These are phyloP conservation scores for Rhazya stricta DNA, from an alignment of 257 asterid genomes.

Conservation along the genomic window DNA sequence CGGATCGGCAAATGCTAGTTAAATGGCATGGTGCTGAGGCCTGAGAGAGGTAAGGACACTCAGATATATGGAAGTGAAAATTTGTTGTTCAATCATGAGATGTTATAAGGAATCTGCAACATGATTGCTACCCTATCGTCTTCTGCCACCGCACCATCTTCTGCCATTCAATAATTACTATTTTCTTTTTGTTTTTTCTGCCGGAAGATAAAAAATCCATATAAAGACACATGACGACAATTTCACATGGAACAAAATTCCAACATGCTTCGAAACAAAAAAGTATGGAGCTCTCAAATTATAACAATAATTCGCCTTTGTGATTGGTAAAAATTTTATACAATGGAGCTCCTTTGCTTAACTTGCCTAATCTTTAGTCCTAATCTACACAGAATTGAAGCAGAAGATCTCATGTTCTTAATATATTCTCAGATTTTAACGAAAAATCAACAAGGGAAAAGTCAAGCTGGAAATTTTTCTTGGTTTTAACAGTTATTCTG, in stretches of 20 bases:
- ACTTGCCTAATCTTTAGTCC: background rate
- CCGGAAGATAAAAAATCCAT: background rate
- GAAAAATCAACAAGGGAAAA: too few relatives aligned
- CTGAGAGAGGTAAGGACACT: background rate
- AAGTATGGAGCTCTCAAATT: background rate
- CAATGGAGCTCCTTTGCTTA: background rate
- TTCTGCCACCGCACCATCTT: background rate
- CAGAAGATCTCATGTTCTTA: background rate
- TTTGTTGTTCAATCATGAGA: slow-evolving; percentile 5
- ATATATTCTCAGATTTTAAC: too few relatives aligned
- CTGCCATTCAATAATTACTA: background rate
- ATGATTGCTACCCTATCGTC: slow-evolving; percentile 3
- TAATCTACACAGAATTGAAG: background rate
- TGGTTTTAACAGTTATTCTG: background rate
- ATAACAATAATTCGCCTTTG: background rate
- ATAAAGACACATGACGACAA: slow-evolving; percentile 13
- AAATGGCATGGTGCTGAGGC: background rate
- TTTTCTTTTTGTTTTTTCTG: background rate
- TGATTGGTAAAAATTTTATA: background rate
- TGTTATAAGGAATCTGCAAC: background rate
- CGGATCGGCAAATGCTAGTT: background rate
- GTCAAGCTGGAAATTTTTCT: background rate
- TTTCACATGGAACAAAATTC: slow-evolving; percentile 16
- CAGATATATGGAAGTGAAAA: background rate
- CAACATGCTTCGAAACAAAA: background rate